A percentile compares a stretch with the other conserved stretches of the same genome.
Evolutionary conservation across 2,329 filamentous ascomycete species (phyloP).

Genomic region (Coniella lustricola): DNA sequence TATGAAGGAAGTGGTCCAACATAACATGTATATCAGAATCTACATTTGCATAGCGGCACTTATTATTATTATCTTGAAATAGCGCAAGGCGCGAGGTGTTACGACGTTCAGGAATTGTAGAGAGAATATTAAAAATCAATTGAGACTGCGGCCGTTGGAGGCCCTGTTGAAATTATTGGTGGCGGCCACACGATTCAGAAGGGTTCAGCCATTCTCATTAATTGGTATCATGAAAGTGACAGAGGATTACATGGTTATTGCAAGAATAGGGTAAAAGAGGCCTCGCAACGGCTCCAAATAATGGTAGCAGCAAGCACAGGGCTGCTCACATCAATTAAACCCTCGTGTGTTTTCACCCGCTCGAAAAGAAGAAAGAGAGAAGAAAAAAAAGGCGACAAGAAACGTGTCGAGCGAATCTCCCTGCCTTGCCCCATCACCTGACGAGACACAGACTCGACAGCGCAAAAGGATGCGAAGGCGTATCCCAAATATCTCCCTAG

Average conservation of each 20-base stretch:
- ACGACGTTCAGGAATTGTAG: too few species aligned
- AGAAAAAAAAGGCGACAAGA: slow-evolving; percentile 9
- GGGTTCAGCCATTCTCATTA: slow-evolving; percentile 31
- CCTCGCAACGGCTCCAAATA: slow-evolving; percentile 10
- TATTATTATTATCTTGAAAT: too few species aligned
- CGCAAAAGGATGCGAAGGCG: slow-evolving; percentile 12
- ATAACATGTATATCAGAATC: neutral
- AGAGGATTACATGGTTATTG: slow-evolving; percentile 40
- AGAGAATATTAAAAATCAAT: too few species aligned
- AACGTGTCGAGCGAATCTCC: slow-evolving; percentile 12
- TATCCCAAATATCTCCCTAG: slow-evolving; percentile 10
- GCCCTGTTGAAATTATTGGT: neutral
- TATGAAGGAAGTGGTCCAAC: slow-evolving; percentile 28
- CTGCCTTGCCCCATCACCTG: slow-evolving; percentile 5
- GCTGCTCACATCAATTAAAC: slow-evolving; percentile 10
- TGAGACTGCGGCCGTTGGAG: too few species aligned
- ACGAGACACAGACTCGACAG: slow-evolving; percentile 11
- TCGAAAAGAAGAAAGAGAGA: slow-evolving; percentile 13
- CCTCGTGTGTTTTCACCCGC: slow-evolving; percentile 9
- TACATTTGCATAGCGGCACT: too few species aligned
- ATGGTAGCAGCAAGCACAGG: slow-evolving; percentile 9
- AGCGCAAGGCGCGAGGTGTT: too few species aligned
- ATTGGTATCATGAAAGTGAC: slow-evolving; percentile 43
- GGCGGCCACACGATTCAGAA: slow-evolving; percentile 7
- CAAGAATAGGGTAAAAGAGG: slow-evolving; percentile 14